A percentile compares a stretch with the other conserved stretches of the same genome.
Evolutionary conservation across 1,284 basidiomycete species (phyloP).

Genomic region (Ustilago loliicola): DNA sequence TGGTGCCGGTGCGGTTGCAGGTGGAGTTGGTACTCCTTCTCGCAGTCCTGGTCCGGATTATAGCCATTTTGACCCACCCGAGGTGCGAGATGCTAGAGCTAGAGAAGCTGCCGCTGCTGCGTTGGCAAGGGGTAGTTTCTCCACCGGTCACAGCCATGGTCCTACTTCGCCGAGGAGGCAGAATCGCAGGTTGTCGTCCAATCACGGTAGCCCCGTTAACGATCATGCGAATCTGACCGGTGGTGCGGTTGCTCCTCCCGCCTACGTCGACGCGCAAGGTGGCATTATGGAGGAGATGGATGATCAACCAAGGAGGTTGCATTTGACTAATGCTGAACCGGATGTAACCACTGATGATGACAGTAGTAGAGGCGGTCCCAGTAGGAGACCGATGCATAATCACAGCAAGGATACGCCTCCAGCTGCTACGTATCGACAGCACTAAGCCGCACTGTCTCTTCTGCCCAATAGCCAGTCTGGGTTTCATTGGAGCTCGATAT

Average conservation of each 20-base stretch:
- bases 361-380: slow-evolving; percentile 29
- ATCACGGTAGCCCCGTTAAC: slow-evolving; percentile 32
- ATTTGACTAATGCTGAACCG: slow-evolving; percentile 48
- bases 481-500: too few relatives aligned
- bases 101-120: slow-evolving; percentile 55
- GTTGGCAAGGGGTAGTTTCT: slow-evolving; percentile 25
- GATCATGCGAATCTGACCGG: slow-evolving; percentile 23
- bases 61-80: slow-evolving; percentile 63
- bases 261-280: slow-evolving; percentile 50
- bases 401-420: slow-evolving; percentile 45
- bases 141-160: slow-evolving; percentile 20
- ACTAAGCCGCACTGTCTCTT: slow-evolving; percentile 2
- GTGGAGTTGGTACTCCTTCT: slow-evolving; percentile 13
- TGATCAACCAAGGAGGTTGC: slow-evolving; percentile 34
- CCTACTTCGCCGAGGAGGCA: slow-evolving; percentile 38
- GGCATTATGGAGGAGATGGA: slow-evolving; percentile 30
- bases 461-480: too few relatives aligned
- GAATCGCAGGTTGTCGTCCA: slow-evolving; percentile 21
- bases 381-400: slow-evolving; percentile 27
- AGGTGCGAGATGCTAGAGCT: slow-evolving; percentile 58
- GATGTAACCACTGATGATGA: slow-evolving; percentile 38
- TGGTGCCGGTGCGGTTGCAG: slow-evolving; percentile 17
- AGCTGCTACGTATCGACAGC: slow-evolving; percentile 34
- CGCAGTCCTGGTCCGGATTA: slow-evolving; percentile 54
- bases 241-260: slow-evolving; percentile 33